Percentiles rank a stretch among this genome's conserved stretches.
These are phyloP conservation scores for Bipolaris sorokiniana DNA, from an alignment of 2,329 filamentous ascomycete species.

Conservation along the genomic window DNA sequence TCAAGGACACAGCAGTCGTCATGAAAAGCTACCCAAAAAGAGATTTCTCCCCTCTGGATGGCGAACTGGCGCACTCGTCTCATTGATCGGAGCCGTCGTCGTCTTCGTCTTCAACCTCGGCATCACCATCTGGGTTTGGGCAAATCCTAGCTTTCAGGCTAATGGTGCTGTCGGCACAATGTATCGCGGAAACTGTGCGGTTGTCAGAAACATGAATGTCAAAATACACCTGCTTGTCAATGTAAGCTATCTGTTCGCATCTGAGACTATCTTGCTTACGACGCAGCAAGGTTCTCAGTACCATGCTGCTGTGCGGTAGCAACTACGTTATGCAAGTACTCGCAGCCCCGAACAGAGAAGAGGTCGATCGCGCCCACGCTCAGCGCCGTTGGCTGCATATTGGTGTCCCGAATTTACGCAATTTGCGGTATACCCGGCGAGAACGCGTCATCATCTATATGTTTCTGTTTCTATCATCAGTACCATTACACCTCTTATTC, in stretches of 20 bases:
- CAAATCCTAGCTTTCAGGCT: neutral
- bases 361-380: constrained; percentile 31
- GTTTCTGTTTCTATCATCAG: constrained; percentile 10
- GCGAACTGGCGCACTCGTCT: neutral
- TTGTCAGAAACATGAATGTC: neutral
- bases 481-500: constrained; percentile 27
- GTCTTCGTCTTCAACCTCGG: neutral
- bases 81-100: neutral
- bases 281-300: constrained; percentile 55
- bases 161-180: neutral
- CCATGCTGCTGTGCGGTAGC: constrained; percentile 30
- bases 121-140: neutral
- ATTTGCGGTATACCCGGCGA: constrained; percentile 4
- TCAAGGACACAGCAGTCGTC: neutral
- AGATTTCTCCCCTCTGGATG: neutral
- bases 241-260: neutral
- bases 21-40: neutral
- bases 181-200: neutral
- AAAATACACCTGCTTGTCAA: neutral
- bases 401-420: constrained; percentile 49
- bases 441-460: constrained; percentile 13
- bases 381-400: constrained; percentile 49
- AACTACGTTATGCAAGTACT: constrained; percentile 41
- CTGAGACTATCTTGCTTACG: neutral
- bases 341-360: constrained; percentile 27